These are phyloP conservation scores for Aspergillus kassunensis DNA, from an alignment of 495 filamentous ascomycete genomes.

Conservation along the genomic window DNA sequence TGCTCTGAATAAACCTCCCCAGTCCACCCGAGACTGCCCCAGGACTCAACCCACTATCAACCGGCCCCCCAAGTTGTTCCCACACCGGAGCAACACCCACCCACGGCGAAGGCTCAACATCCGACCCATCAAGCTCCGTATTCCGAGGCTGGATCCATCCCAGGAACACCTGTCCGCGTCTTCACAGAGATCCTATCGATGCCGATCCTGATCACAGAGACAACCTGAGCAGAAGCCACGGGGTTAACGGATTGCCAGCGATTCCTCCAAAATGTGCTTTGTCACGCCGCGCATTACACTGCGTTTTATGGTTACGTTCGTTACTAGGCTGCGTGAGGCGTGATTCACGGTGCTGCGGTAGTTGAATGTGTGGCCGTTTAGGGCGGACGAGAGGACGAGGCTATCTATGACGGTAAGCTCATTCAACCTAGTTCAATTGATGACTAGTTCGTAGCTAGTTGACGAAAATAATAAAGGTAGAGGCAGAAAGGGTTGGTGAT, in stretches of 20 bases:
- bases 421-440: no score
- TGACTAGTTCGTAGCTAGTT: no score
- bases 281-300: neutral
- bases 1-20: neutral
- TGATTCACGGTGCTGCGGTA: neutral
- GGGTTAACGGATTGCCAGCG: neutral
- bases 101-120: neutral
- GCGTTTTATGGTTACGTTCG: neutral
- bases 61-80: neutral
- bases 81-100: neutral
- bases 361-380: neutral
- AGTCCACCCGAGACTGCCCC: neutral
- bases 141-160: neutral
- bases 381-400: neutral
- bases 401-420: no score
- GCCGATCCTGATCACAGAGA: neutral
- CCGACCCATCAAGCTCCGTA: neutral
- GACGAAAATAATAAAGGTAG: no score
- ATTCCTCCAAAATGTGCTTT: neutral
- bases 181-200: neutral
- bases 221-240: neutral
- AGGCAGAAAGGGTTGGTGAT: no score
- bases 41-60: neutral
- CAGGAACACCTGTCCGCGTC: neutral
- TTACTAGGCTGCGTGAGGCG: neutral